A percentile compares a stretch with the other conserved stretches of the same genome.
phyloP scores from a whole-genome alignment of 2,329 filamentous ascomycete species.

The Clonostachys byssicola region DNA sequence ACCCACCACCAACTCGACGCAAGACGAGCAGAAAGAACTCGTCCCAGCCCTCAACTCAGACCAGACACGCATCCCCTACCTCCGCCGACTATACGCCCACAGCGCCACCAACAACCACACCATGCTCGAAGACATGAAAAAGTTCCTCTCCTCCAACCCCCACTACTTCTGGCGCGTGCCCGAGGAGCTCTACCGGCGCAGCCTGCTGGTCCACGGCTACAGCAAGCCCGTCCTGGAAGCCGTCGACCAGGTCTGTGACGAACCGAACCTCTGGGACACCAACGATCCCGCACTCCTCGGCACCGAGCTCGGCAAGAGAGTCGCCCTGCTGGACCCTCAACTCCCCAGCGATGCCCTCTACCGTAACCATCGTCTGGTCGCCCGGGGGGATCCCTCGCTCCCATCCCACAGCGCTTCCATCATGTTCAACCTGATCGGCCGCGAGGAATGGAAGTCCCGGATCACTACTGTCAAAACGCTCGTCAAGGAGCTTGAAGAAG shows the following conservation, averaged over 20 bases:
- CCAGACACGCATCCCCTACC: not conserved
- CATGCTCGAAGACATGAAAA: conserved; percentile 11
- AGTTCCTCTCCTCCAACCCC: conserved; percentile 20
- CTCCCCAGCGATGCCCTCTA: not conserved
- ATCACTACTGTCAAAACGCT: not conserved
- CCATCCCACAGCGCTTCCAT: conserved; percentile 17
- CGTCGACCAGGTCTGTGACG: conserved; percentile 17
- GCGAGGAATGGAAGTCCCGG: conserved; percentile 24
- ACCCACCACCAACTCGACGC: not conserved
- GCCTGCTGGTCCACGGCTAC: conserved; percentile 9
- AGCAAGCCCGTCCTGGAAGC: conserved; percentile 1
- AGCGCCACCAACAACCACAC: conserved; percentile 13
- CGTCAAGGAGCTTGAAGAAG: not conserved
- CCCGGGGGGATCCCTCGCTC: conserved; percentile 15
- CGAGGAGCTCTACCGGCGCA: conserved; percentile 14
- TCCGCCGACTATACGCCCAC: conserved; percentile 3
- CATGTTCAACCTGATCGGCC: conserved; percentile 25
- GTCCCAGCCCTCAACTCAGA: not conserved
- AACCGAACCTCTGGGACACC: not conserved
- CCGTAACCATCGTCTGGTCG: not conserved
- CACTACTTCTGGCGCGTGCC: conserved; percentile 33
- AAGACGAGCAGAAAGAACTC: not conserved
- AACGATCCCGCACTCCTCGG: not conserved
- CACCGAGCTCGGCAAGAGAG: not conserved
- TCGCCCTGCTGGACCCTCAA: not conserved